These are phyloP conservation scores for Pythium phragmiticola DNA, from an alignment of 352 stramenopile genomes.

Conservation along the genomic window DNA sequence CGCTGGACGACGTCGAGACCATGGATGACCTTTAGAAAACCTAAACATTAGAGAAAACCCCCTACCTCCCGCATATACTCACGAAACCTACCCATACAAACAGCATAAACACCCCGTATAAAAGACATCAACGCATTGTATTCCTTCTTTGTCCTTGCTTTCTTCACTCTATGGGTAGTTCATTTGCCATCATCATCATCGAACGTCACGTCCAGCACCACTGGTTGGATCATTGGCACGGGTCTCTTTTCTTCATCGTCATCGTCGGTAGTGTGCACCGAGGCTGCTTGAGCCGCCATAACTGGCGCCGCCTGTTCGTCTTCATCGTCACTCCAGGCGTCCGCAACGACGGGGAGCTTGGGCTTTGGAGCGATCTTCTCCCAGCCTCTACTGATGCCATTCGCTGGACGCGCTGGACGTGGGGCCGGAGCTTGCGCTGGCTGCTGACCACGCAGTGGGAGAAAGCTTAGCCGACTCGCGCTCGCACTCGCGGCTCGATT, in stretches of 20 bases:
- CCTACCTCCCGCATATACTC: not conserved
- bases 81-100: constrained; percentile 8
- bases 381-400: constrained; percentile 59
- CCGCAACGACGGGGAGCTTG: constrained; percentile 40
- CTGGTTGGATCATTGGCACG: constrained; percentile 7
- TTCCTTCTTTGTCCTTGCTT: not conserved
- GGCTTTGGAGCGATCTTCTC: constrained; percentile 57
- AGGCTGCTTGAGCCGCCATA: not conserved
- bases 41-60: constrained; percentile 13
- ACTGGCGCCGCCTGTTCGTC: constrained; percentile 11
- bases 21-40: constrained; percentile 15
- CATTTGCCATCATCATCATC: constrained; percentile 15
- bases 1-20: constrained; percentile 9
- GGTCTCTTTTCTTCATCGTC: constrained; percentile 18
- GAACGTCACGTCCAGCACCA: constrained; percentile 15
- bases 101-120: not conserved
- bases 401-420: constrained; percentile 25
- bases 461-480: constrained; percentile 49
- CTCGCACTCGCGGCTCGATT: constrained; percentile 20
- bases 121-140: constrained; percentile 3
- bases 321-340: constrained; percentile 84
- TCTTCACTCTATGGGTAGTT: constrained; percentile 7
- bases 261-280: not conserved
- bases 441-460: constrained; percentile 43
- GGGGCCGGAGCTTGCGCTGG: constrained; percentile 23